Percentiles rank a stretch among this genome's conserved stretches.
Conservation (phyloP, 2,329 filamentous ascomycete species). For the Diaporthe citrichinensis region DNA sequence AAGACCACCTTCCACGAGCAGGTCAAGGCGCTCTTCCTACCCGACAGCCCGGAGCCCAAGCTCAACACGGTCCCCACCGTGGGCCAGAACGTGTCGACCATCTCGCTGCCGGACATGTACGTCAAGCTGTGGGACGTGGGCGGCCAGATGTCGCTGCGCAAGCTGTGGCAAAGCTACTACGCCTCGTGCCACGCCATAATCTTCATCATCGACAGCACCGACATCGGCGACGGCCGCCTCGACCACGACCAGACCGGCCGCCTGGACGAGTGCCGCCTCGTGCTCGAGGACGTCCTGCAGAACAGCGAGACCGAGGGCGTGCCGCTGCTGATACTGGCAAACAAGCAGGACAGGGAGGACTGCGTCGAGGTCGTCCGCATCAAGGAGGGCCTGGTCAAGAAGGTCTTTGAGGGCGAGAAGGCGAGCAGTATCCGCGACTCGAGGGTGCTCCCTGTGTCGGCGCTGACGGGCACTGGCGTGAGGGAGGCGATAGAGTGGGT, state of each 20-base stretch:
- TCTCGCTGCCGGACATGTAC: conserved; percentile 94
- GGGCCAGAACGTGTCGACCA: conserved; percentile 95
- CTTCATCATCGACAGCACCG: conserved; percentile 96
- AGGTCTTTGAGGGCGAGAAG: conserved; percentile 95
- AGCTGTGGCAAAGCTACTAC: conserved; percentile 97
- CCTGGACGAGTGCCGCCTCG: conserved; percentile 88
- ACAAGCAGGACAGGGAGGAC: conserved; percentile 98
- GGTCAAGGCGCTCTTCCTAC: conserved; percentile 88
- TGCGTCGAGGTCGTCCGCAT: conserved; percentile 97
- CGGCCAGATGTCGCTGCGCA: conserved; percentile 89
- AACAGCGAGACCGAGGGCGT: conserved; percentile 92
- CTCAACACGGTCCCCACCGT: conserved; percentile 95
- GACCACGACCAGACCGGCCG: conserved; percentile 67
- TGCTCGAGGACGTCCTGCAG: conserved; percentile 91
- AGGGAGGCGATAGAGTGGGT: conserved; percentile 98
- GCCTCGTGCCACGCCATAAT: conserved; percentile 94
- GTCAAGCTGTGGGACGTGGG: conserved; percentile 99
- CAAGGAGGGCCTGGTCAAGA: conserved; percentile 95
- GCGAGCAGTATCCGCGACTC: conserved; percentile 89
- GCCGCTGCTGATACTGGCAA: conserved; percentile 91
- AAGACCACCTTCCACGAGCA: conserved; percentile 99
- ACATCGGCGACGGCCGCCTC: conserved; percentile 87
- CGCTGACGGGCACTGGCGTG: conserved; percentile 89
- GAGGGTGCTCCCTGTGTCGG: conserved; percentile 90
- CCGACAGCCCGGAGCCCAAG: conserved; percentile 73